Evolutionary conservation across 305 asterid species (phyloP), one percentile per base, ranked within the genome.

Genomic region (Plantago lanceolata): DNA sequence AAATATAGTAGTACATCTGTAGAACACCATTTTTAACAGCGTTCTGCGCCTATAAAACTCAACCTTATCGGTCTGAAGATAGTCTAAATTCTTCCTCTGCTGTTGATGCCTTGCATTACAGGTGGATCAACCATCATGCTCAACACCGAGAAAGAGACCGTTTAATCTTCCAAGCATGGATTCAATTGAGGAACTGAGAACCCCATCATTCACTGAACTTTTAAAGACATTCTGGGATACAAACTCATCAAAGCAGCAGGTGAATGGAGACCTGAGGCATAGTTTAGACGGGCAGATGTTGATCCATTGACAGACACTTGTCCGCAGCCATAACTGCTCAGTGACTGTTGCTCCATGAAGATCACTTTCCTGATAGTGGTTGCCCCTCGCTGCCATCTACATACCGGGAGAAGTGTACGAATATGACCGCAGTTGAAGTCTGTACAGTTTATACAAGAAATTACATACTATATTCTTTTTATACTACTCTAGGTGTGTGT

Each of bases 41-140:
- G 6, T 35, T 6, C 2, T 0, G 15, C 45, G 11, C 45, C 15
- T 12, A 3, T 40, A 1, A 37, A 9, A 37, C 44, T 37, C 14
- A 40, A 40, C 45, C 15, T 9, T 11, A 40, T 8, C 45, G 14
- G 9, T 40, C 15, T 9, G 45, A 40, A 40, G 45, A 3, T 12
- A 40, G 15, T 12, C 2, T 9, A 40, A 40, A 40, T 40, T 40
- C 45, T 2, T 40, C 15, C 11, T 9, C 5, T 28, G 12, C 60
- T 28, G 33, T 5, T 21, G 7, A 52, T 59, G 11, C 56, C 21
- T 59, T 21, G 47, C 21, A 28, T 35, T n/a, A 24, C 75, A 94
- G 99, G 95, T 90, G 49, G 99, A 94, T 76, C 81, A 88, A 74
- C 97, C 97, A 65, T 83, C 97, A 48, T 82, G 96, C 75, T 88